phyloP scores from a whole-genome alignment of 805 yeast genomes.

The Kazachstania viticola region DNA sequence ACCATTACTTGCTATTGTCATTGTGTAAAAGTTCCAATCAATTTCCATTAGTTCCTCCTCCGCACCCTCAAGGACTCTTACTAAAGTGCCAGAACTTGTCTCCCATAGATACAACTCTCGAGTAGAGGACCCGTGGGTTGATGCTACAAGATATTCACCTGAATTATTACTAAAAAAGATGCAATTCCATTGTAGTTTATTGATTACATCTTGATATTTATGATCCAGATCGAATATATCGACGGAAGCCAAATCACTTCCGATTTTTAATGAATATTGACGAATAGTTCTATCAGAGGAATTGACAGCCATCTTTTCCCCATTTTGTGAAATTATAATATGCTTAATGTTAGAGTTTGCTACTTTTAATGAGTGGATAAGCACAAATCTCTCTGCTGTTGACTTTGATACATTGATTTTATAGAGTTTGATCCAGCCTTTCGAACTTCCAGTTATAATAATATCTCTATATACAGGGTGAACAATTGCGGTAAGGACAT shows the following conservation, averaged over 20 bases:
- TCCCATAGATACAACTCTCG: slow-evolving; percentile 93
- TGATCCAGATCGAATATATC: slow-evolving; percentile 63
- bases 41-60: slow-evolving; percentile 74
- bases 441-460: slow-evolving; percentile 65
- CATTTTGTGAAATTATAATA: slow-evolving; percentile 45
- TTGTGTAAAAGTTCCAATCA: slow-evolving; percentile 71
- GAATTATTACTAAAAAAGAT: slow-evolving; percentile 60
- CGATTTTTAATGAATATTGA: slow-evolving; percentile 29
- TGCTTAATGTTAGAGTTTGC: slow-evolving; percentile 63
- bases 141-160: slow-evolving; percentile 78
- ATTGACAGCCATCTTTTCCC: slow-evolving; percentile 56
- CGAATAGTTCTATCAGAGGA: slow-evolving; percentile 68
- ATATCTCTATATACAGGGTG: slow-evolving; percentile 29
- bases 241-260: slow-evolving; percentile 16
- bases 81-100: slow-evolving; percentile 74
- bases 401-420: slow-evolving; percentile 4
- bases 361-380: slow-evolving; percentile 42
- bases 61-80: slow-evolving; percentile 83
- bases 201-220: slow-evolving; percentile 83
- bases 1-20: slow-evolving; percentile 74
- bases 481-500: slow-evolving; percentile 20
- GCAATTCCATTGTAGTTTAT: slow-evolving; percentile 79
- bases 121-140: slow-evolving; percentile 69
- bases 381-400: slow-evolving; percentile 14
- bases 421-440: slow-evolving; percentile 60